Conservation (phyloP, 108 stramenopile species). For the Parmales sp. region DNA sequence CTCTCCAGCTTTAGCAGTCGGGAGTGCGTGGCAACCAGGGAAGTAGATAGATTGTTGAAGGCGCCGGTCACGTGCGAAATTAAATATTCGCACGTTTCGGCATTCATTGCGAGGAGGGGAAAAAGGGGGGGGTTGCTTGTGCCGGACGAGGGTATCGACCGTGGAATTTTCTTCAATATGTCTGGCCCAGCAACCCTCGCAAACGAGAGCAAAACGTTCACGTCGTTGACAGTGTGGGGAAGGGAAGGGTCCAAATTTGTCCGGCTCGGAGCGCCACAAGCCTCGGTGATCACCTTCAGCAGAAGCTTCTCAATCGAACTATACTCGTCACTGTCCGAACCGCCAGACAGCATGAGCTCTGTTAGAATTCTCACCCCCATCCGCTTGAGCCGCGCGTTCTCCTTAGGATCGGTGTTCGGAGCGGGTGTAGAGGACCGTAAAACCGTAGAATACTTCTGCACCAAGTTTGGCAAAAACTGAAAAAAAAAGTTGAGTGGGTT, state of each 20-base stretch:
- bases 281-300: slow-evolving; percentile 52
- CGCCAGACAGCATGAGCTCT: slow-evolving; percentile 56
- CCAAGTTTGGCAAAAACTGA: slow-evolving; percentile 38
- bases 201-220: slow-evolving; percentile 59
- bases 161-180: slow-evolving; percentile 46
- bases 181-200: slow-evolving; percentile 64
- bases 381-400: slow-evolving; percentile 23
- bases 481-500: too few species aligned
- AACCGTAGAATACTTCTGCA: slow-evolving; percentile 34
- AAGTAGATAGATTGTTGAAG: slow-evolving; percentile 46
- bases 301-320: slow-evolving; percentile 44
- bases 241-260: not conserved
- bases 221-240: slow-evolving; percentile 60
- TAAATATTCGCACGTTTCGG: slow-evolving; percentile 18
- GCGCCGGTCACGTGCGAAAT: slow-evolving; percentile 55
- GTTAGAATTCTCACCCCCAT: slow-evolving; percentile 54
- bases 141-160: slow-evolving; percentile 15
- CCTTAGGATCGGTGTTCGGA: slow-evolving; percentile 22
- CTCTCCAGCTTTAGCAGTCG: slow-evolving; percentile 68
- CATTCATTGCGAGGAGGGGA: slow-evolving; percentile 18
- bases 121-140: slow-evolving; percentile 10
- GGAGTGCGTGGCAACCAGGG: slow-evolving; percentile 61
- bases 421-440: slow-evolving; percentile 17
- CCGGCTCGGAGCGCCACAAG: slow-evolving; percentile 36
- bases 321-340: slow-evolving; percentile 31